Evolutionary conservation across 257 asterid species (phyloP).

Genomic region (Salvia miltiorrhiza): DNA sequence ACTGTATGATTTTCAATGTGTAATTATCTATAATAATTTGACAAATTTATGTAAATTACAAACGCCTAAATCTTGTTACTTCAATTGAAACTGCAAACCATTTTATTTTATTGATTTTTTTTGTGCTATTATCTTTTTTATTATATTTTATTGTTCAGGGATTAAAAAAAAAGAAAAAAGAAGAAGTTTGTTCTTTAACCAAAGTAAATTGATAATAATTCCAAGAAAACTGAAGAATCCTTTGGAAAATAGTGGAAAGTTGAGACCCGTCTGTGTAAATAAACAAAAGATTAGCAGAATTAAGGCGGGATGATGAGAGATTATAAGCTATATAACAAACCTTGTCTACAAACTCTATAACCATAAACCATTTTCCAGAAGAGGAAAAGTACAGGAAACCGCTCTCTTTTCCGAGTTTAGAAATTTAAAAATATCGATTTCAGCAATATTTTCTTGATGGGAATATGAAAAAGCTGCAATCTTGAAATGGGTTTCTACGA

Average conservation of each 20-base stretch:
- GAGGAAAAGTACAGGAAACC: conserved; percentile 26
- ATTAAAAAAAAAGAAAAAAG: too few species aligned
- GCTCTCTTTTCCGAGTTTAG: conserved; percentile 34
- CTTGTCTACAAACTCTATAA: neutral
- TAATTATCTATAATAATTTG: too few species aligned
- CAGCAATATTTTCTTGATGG: conserved; percentile 18
- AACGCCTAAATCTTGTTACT: neutral
- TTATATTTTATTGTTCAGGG: too few species aligned
- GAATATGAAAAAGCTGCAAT: conserved; percentile 21
- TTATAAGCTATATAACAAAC: conserved; percentile 22
- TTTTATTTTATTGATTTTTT: neutral
- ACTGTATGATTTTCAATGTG: too few species aligned
- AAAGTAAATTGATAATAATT: neutral
- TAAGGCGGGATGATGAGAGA: conserved; percentile 59
- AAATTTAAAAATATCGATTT: conserved; percentile 6
- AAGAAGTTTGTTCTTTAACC: too few species aligned
- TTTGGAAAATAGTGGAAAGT: neutral
- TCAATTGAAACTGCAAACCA: neutral
- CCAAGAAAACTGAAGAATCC: neutral
- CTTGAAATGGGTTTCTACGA: conserved; percentile 31
- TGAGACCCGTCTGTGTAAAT: conserved; percentile 5
- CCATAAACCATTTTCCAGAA: conserved; percentile 31
- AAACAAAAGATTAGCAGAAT: conserved; percentile 21
- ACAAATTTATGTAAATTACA: too few species aligned
- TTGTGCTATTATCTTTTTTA: too few species aligned